Conservation (phyloP, 495 filamentous ascomycete species). For the Podospora pseudopauciseta region DNA sequence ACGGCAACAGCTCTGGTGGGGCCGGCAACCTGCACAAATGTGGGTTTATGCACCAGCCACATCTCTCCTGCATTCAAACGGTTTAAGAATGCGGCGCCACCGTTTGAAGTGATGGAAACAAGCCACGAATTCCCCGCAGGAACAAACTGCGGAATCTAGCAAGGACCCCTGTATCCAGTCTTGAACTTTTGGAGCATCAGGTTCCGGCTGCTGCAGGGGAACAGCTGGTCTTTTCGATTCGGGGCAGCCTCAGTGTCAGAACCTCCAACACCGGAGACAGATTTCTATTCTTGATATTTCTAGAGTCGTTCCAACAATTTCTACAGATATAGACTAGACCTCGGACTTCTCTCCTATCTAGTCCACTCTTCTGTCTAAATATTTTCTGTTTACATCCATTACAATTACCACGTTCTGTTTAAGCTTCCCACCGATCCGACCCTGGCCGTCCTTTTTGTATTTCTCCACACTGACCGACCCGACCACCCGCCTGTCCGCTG, state of each 20-base stretch:
- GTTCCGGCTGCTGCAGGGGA: constrained; percentile 7
- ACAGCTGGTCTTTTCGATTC: constrained; percentile 15
- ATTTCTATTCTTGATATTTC: neutral
- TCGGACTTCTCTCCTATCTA: too few species aligned
- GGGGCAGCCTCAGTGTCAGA: neutral
- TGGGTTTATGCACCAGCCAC: constrained; percentile 10
- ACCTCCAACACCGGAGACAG: constrained; percentile 6
- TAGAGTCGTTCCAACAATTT: neutral
- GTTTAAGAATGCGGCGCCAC: neutral
- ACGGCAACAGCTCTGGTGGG: neutral
- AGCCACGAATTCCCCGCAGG: constrained; percentile 8
- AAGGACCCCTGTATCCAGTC: constrained; percentile 7
- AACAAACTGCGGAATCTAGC: neutral
- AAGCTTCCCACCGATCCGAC: neutral
- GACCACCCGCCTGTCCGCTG: constrained; percentile 11
- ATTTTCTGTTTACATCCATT: too few species aligned
- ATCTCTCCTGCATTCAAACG: neutral
- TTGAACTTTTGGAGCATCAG: neutral
- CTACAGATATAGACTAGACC: neutral
- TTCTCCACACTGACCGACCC: constrained; percentile 22
- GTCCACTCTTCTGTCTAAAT: too few species aligned
- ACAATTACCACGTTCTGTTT: constrained; percentile 1
- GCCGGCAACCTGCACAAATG: neutral
- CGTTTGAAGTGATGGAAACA: neutral
- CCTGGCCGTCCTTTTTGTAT: neutral